phyloP scores from a whole-genome alignment of 495 filamentous ascomycete genomes.

The Recurvomyces mirabilis region DNA sequence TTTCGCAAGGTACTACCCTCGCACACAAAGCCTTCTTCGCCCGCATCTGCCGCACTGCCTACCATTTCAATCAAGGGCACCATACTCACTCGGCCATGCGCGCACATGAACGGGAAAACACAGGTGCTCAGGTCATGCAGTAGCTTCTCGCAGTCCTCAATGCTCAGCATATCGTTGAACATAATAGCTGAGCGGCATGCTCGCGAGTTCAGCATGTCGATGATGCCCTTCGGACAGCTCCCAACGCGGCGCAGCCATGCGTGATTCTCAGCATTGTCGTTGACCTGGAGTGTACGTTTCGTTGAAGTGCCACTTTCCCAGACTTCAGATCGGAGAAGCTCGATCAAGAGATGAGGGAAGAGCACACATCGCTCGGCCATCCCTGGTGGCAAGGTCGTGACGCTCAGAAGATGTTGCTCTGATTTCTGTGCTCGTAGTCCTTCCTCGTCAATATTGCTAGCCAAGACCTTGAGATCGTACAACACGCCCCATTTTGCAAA shows the following conservation, averaged over 20 bases:
- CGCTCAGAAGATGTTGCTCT: constrained; percentile 29
- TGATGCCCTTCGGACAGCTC: constrained; percentile 61
- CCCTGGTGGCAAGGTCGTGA: constrained; percentile 51
- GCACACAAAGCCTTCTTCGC: constrained; percentile 2
- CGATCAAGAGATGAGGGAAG: constrained; percentile 56
- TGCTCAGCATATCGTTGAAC: constrained; percentile 75
- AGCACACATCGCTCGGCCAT: constrained; percentile 66
- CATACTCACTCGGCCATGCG: constrained; percentile 34
- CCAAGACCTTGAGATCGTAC: constrained; percentile 43
- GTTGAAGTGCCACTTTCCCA: constrained; percentile 34
- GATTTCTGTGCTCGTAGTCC: not conserved
- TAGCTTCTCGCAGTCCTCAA: constrained; percentile 54
- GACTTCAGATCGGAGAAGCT: constrained; percentile 62
- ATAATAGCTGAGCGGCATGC: constrained; percentile 89
- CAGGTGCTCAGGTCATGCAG: constrained; percentile 52
- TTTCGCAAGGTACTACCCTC: not conserved
- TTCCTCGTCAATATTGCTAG: no score
- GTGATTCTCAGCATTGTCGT: constrained; percentile 4
- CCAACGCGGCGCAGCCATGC: constrained; percentile 50
- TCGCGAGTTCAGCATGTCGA: constrained; percentile 80
- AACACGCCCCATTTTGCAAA: constrained; percentile 64
- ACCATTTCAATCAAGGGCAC: constrained; percentile 28
- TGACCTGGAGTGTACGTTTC: not conserved
- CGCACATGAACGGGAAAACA: constrained; percentile 86
- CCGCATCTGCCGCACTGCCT: no score